Conservation (phyloP, 192 early-diverging fungal genomes). For the Piromyces finnis region DNA sequence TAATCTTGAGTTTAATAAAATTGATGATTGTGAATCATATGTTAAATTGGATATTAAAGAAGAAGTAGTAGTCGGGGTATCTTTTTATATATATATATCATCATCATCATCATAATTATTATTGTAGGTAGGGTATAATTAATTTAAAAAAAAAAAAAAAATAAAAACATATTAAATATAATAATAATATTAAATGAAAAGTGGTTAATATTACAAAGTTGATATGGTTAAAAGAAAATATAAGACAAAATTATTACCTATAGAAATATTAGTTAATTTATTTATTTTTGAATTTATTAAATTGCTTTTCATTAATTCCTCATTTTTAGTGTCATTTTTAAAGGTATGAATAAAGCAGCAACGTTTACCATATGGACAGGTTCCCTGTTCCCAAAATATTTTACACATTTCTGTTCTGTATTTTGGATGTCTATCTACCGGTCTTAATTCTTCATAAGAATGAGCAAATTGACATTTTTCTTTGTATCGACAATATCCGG, state of each 20-base stretch:
- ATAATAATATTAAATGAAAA: no score
- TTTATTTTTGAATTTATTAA: not conserved
- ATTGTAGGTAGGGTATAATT: no score
- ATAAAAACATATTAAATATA: no score
- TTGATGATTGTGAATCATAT: not conserved
- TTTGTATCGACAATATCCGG: slow-evolving; percentile 53
- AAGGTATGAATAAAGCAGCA: slow-evolving; percentile 83
- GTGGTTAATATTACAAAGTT: no score
- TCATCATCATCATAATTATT: no score
- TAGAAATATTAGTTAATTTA: not conserved
- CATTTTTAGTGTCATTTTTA: not conserved
- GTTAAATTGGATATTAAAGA: not conserved
- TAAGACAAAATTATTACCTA: no score
- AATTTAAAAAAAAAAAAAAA: no score
- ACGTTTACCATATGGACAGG: slow-evolving; percentile 81
- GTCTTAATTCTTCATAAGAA: slow-evolving; percentile 51
- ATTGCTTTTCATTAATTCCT: not conserved
- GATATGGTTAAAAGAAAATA: no score
- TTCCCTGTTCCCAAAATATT: no score
- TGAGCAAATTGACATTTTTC: slow-evolving; percentile 92
- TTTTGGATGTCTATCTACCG: slow-evolving; percentile 67
- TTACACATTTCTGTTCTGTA: slow-evolving; percentile 93
- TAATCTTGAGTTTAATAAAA: not conserved
- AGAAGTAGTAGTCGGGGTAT: not conserved
- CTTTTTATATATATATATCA: no score